phyloP scores from a whole-genome alignment of 768 basidiomycete species.

The Mycena amicta region DNA sequence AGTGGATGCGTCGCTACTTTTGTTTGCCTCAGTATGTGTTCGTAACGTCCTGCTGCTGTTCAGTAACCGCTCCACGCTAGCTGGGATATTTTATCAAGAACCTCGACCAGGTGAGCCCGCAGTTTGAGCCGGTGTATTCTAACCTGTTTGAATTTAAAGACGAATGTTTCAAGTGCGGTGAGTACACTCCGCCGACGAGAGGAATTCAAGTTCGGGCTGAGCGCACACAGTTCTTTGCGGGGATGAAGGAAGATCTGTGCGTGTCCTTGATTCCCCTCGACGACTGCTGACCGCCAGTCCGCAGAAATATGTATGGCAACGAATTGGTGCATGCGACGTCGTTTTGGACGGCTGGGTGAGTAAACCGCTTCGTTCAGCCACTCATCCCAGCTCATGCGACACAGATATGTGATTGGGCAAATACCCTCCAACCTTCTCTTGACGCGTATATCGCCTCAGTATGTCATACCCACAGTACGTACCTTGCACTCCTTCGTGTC shows the following conservation, averaged over 20 bases:
- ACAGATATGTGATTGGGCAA: conserved; percentile 22
- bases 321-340: conserved; percentile 21
- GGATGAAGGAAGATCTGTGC: conserved; percentile 23
- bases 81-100: conserved; percentile 25
- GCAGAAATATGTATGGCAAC: conserved; percentile 18
- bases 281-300: too few species aligned
- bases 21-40: neutral
- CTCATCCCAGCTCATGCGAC: too few species aligned
- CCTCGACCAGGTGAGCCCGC: conserved; percentile 17
- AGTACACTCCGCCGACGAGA: neutral
- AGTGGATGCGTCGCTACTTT: neutral
- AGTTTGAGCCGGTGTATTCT: neutral
- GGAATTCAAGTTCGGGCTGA: neutral
- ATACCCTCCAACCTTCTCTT: conserved; percentile 21
- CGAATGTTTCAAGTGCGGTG: conserved; percentile 17
- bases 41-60: neutral
- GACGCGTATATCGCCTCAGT: conserved; percentile 20
- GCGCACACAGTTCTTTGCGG: conserved; percentile 14
- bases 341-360: conserved; percentile 20
- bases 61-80: neutral
- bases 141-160: neutral
- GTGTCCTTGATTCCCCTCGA: too few species aligned
- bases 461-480: conserved; percentile 21
- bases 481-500: neutral
- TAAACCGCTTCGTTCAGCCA: neutral